Base-by-base conservation (phyloP, 352 stramenopile genomes). In the Pythium guiyangense region DNA sequence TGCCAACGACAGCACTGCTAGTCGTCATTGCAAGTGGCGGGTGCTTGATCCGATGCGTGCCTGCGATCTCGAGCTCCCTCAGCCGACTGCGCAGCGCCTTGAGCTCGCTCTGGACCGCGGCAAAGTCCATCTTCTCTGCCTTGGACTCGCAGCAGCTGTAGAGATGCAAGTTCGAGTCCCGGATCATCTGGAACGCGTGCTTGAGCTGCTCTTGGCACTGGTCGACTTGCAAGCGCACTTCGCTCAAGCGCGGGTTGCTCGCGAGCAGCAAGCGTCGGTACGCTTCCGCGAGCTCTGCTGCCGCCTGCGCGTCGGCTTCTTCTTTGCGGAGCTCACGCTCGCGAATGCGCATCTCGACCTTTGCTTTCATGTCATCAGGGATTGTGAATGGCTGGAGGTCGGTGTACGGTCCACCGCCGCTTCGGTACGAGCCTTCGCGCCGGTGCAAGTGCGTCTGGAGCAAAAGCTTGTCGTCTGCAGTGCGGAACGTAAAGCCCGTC, bases 361-460 rank as follows among this genome's bases (percentile, higher is more conserved):
- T 90, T 1, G 67, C 64, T 49, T 82, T 81, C 83, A 93, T 93
- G 40, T 93, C 83, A 10, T 89, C 77, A 0, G 83, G 83, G 39
- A 93, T 89, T 15, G 74, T 86, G 55, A 90, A 91, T 2, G 79
- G 74, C 34, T 82, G 60, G 18, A 93, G 60, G 46, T 91, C 79
- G 1, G 83, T 93, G 54, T 78, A 87, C 12, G 76, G 66, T 1
- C 71, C 72, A 1, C 59, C 66, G 12, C 64, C 63, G 11, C 47
- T 49, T 18, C 48, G 52, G 1, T 27, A 37, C 18, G 47, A 50
- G 3, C 51, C 50, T 17, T 70, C 66, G 20, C 56, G 61, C 17
- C 69, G 72, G 10, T 71, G 47, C 47, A 84, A 22, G 27, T 93
- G 80, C 11, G 69, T 69, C 27, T 84, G 60, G 2, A 91, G 53